These are phyloP conservation scores for Cladosporium sp. DNA, from an alignment of 2,329 filamentous ascomycete genomes.

Conservation along the genomic window DNA sequence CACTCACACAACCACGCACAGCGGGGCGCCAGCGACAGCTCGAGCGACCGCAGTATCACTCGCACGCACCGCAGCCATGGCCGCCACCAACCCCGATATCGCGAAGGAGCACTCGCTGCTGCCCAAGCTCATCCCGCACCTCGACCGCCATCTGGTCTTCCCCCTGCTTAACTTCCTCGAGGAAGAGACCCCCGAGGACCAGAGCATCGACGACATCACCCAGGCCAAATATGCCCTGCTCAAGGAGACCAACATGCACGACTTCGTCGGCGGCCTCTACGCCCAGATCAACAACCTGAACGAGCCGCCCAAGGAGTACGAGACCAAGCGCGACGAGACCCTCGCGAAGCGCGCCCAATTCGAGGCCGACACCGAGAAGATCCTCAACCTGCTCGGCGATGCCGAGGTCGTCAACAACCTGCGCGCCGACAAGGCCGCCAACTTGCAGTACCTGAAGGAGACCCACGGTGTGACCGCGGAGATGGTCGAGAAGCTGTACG, in stretches of 20 bases:
- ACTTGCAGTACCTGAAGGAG: conserved; percentile 96
- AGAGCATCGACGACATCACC: conserved; percentile 69
- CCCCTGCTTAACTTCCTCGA: conserved; percentile 89
- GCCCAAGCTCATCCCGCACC: conserved; percentile 80
- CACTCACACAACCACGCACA: neutral
- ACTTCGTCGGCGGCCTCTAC: conserved; percentile 90
- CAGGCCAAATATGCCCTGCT: conserved; percentile 88
- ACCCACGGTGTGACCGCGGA: conserved; percentile 89
- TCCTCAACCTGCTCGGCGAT: conserved; percentile 77
- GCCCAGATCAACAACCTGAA: conserved; percentile 78
- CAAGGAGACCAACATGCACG: conserved; percentile 97
- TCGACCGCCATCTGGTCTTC: conserved; percentile 95
- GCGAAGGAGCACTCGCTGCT: conserved; percentile 72
- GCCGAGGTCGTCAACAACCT: conserved; percentile 87
- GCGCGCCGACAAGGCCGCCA: conserved; percentile 94
- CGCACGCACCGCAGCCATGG: conserved; percentile 30
- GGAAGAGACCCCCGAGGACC: conserved; percentile 69
- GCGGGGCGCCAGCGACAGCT: conserved; percentile 12
- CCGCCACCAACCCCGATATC: conserved; percentile 36
- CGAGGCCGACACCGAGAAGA: conserved; percentile 81
- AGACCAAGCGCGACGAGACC: conserved; percentile 83
- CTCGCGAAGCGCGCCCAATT: conserved; percentile 74
- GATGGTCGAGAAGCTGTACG: conserved; percentile 93
- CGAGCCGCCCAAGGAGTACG: conserved; percentile 75
- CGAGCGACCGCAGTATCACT: conserved; percentile 2